These are phyloP conservation scores for Flammula alnicola DNA, from an alignment of 1,284 basidiomycete genomes.

Conservation along the genomic window DNA sequence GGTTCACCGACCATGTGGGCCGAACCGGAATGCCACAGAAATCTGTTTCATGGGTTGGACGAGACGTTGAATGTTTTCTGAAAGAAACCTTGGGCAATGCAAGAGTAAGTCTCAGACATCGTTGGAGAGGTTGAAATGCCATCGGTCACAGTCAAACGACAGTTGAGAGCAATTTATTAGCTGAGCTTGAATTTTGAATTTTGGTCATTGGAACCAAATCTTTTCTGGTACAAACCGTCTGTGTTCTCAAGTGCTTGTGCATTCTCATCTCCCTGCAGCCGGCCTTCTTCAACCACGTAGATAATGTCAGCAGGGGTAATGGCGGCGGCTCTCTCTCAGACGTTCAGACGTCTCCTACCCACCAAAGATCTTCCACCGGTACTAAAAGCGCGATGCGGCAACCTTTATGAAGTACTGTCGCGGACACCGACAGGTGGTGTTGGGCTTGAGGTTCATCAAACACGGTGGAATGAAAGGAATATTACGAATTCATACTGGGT, in stretches of 20 bases:
- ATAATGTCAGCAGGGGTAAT: slow-evolving; percentile 12
- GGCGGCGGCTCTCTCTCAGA: slow-evolving; percentile 18
- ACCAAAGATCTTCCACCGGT: slow-evolving; percentile 60
- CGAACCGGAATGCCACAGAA: slow-evolving; percentile 60
- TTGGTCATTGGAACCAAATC: slow-evolving; percentile 12
- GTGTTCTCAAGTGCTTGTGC: background rate
- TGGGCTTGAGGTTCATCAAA: slow-evolving; percentile 70
- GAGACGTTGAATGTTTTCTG: slow-evolving; percentile 9
- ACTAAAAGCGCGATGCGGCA: slow-evolving; percentile 58
- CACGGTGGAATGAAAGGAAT: slow-evolving; percentile 72
- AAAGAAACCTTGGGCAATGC: background rate
- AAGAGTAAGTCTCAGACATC: slow-evolving; percentile 19
- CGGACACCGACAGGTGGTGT: slow-evolving; percentile 68
- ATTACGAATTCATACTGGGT: slow-evolving; percentile 73
- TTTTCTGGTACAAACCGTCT: background rate
- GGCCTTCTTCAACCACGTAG: background rate
- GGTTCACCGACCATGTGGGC: slow-evolving; percentile 78
- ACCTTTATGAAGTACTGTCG: slow-evolving; percentile 72
- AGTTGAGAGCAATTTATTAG: slow-evolving; percentile 3
- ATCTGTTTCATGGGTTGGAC: slow-evolving; percentile 44
- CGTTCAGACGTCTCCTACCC: slow-evolving; percentile 41
- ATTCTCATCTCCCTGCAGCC: background rate
- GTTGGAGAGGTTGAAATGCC: slow-evolving; percentile 16
- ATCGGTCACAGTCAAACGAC: background rate
- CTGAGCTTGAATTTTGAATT: slow-evolving; percentile 36